These are phyloP conservation scores for Myriosclerotinia curreyana DNA, from an alignment of 2,329 filamentous ascomycete genomes.

Conservation along the genomic window DNA sequence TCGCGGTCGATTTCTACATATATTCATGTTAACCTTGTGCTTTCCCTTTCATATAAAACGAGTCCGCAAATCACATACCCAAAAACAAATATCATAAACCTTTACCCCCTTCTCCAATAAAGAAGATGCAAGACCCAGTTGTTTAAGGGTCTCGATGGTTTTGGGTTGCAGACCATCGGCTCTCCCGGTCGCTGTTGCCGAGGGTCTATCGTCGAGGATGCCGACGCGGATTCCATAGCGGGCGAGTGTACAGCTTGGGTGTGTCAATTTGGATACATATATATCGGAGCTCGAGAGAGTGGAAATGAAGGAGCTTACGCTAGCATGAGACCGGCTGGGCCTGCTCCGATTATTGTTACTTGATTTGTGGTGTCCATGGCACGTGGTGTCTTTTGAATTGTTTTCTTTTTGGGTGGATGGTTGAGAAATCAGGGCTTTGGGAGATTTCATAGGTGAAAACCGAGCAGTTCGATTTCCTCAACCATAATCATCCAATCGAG, in stretches of 20 bases:
- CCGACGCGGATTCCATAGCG: conserved; percentile 64
- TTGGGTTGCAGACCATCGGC: conserved; percentile 62
- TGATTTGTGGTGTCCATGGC: conserved; percentile 23
- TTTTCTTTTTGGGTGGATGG: neutral
- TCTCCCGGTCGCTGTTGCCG: conserved; percentile 59
- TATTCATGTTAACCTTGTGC: conserved; percentile 42
- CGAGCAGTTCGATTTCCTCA: too few relatives aligned
- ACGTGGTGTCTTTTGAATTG: neutral
- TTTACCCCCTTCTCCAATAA: conserved; percentile 57
- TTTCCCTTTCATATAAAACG: neutral
- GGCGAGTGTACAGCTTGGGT: conserved; percentile 47
- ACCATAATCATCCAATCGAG: too few relatives aligned
- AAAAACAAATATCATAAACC: conserved; percentile 57
- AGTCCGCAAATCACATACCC: conserved; percentile 46
- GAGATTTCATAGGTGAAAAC: too few relatives aligned
- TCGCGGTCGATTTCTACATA: conserved; percentile 27
- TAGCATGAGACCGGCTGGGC: conserved; percentile 46
- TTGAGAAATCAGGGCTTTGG: too few relatives aligned
- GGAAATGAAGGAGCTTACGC: conserved; percentile 27
- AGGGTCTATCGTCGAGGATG: conserved; percentile 65
- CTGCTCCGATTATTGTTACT: conserved; percentile 42
- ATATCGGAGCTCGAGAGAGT: neutral
- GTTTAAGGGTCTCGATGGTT: conserved; percentile 61
- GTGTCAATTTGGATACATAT: conserved; percentile 40
- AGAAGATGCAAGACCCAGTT: conserved; percentile 53